A percentile compares a stretch with the other conserved stretches of the same genome.
Evolutionary conservation across 179 eudicot genomes (phyloP).

Genomic region (Pouteria campechiana): DNA sequence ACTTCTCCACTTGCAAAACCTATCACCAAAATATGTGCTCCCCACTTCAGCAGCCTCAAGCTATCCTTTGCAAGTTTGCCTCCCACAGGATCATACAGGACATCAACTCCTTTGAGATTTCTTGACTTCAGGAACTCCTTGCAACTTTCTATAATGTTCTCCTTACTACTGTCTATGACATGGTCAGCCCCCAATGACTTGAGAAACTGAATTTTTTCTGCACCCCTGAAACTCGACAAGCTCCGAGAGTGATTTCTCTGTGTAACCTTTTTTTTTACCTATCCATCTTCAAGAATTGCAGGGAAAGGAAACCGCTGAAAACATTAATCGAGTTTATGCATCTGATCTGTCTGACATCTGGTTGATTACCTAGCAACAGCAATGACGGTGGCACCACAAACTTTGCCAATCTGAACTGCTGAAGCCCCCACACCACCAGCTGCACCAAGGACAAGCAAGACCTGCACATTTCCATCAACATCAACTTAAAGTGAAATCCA

Average conservation of each 20-base stretch:
- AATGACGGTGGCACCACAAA: conserved; percentile 74
- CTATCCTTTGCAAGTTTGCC: conserved; percentile 83
- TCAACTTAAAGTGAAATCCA: not conserved
- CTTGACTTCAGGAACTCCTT: conserved; percentile 65
- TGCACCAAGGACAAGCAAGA: conserved; percentile 92
- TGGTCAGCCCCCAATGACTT: conserved; percentile 75
- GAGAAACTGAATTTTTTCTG: conserved; percentile 68
- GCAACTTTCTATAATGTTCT: conserved; percentile 45
- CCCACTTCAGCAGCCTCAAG: conserved; percentile 83
- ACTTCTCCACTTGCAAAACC: conserved; percentile 98
- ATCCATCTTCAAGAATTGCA: too few relatives aligned
- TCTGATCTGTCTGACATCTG: not conserved
- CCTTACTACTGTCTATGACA: conserved; percentile 69
- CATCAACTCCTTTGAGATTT: conserved; percentile 90
- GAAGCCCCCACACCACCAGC: conserved; percentile 98
- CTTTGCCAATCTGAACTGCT: conserved; percentile 94
- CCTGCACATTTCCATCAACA: conserved; percentile 30
- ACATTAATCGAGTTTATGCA: too few relatives aligned
- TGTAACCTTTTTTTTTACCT: too few relatives aligned
- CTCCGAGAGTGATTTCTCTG: not conserved
- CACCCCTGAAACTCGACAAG: conserved; percentile 47
- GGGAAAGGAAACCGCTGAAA: not conserved
- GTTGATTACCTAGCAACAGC: conserved; percentile 82
- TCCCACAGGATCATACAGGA: conserved; percentile 94
- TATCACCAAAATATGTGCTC: conserved; percentile 81